Conservation (phyloP, 2,329 filamentous ascomycete species). For the Biscogniauxia mediterranea region DNA sequence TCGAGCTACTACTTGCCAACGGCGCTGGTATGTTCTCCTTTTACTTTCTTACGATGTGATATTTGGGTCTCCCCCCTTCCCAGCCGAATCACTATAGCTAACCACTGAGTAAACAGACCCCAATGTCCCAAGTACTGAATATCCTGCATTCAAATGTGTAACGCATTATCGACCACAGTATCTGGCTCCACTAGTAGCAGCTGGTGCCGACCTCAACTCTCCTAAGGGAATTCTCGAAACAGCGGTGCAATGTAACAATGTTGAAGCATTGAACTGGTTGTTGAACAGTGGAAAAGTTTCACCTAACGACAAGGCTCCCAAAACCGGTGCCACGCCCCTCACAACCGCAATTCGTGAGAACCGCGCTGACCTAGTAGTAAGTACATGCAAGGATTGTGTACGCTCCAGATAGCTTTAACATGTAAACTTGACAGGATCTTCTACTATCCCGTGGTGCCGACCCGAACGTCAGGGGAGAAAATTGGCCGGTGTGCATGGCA, state of each 20-base stretch:
- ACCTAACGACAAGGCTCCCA: conserved; percentile 56
- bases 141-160: conserved; percentile 66
- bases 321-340: conserved; percentile 58
- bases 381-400: background rate
- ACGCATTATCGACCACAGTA: conserved; percentile 63
- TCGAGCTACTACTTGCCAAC: conserved; percentile 55
- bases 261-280: conserved; percentile 59
- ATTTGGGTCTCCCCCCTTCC: too few relatives aligned
- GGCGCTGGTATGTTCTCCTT: conserved; percentile 45
- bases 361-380: conserved; percentile 51
- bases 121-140: conserved; percentile 62
- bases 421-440: conserved; percentile 6
- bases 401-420: background rate
- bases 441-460: conserved; percentile 46
- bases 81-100: background rate
- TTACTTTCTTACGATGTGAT: too few relatives aligned
- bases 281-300: conserved; percentile 56
- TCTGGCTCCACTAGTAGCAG: conserved; percentile 56
- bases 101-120: conserved; percentile 41
- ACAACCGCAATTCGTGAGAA: conserved; percentile 65
- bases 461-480: conserved; percentile 61
- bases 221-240: conserved; percentile 66
- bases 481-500: conserved; percentile 71
- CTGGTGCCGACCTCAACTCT: conserved; percentile 56
- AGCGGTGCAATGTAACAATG: conserved; percentile 60